Conservation (phyloP, 2,329 filamentous ascomycete species). For the Bipolaris zeicola region DNA sequence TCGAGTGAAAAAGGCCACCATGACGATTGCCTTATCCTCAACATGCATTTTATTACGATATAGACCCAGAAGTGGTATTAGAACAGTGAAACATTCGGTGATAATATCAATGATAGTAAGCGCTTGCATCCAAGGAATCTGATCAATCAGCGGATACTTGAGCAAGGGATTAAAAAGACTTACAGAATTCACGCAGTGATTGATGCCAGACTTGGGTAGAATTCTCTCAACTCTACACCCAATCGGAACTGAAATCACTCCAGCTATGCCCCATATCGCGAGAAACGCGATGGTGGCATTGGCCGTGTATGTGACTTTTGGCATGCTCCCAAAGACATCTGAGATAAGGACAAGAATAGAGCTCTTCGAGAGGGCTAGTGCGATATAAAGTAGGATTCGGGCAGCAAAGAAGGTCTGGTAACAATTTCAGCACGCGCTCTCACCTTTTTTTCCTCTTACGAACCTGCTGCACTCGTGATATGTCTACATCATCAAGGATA, state of each 20-base stretch:
- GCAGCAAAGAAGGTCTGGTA: slow-evolving; percentile 8
- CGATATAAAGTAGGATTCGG: slow-evolving; percentile 4
- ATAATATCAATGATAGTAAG: slow-evolving; percentile 3
- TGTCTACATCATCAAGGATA: slow-evolving; percentile 1
- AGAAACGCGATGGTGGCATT: neutral
- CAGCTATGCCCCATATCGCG: slow-evolving; percentile 2
- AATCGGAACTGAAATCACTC: slow-evolving; percentile 2
- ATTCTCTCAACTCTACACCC: slow-evolving; percentile 2
- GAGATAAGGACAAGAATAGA: slow-evolving; percentile 8
- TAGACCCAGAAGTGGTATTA: slow-evolving; percentile 8
- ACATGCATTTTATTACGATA: slow-evolving; percentile 1
- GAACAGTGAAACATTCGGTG: slow-evolving; percentile 2
- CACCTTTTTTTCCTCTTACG: neutral
- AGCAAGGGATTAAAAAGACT: neutral
- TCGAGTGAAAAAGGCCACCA: slow-evolving; percentile 12
- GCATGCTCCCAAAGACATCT: slow-evolving; percentile 2
- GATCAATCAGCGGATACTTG: neutral
- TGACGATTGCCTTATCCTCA: slow-evolving; percentile 5
- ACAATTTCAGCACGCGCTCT: neutral
- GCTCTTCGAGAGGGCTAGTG: slow-evolving; percentile 11
- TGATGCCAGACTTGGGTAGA: neutral
- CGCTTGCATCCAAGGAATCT: slow-evolving; percentile 8
- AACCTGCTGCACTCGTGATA: slow-evolving; percentile 2
- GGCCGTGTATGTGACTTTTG: neutral
- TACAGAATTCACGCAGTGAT: slow-evolving; percentile 3